Evolutionary conservation across 371 early-diverging fungal species (phyloP).

Genomic region (Mucor velutinosus): DNA sequence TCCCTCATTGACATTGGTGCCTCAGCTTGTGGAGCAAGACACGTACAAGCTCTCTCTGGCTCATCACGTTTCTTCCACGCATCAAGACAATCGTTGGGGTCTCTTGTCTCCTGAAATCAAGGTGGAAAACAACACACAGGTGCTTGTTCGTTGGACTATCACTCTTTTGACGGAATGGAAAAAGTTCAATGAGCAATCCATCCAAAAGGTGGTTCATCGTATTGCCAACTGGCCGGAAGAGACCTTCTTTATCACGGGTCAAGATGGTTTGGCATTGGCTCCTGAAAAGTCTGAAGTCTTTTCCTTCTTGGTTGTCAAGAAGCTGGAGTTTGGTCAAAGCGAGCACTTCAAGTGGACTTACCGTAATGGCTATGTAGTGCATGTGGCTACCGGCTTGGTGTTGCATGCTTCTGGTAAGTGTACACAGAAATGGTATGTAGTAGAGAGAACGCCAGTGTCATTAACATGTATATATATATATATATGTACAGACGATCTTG

Average conservation of each 20-base stretch:
- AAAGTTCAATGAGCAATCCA: conserved; percentile 6
- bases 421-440: too few relatives aligned
- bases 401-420: conserved; percentile 39
- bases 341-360: conserved; percentile 47
- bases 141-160: conserved; percentile 19
- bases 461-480: too few relatives aligned
- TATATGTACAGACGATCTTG: conserved; percentile 22
- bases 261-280: conserved; percentile 35
- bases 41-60: conserved; percentile 15
- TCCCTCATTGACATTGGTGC: conserved; percentile 16
- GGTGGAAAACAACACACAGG: conserved; percentile 16
- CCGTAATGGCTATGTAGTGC: conserved; percentile 48
- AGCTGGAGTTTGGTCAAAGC: conserved; percentile 17
- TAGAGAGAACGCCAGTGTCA: too few relatives aligned
- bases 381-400: conserved; percentile 47
- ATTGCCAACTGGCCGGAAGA: conserved; percentile 41
- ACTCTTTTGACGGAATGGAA: conserved; percentile 24
- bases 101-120: conserved; percentile 20
- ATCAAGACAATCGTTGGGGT: conserved; percentile 24
- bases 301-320: conserved; percentile 15
- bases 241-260: conserved; percentile 36
- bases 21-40: not conserved
- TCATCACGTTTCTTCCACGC: conserved; percentile 7
- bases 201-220: conserved; percentile 24
- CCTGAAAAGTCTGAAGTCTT: conserved; percentile 38